Conservation (phyloP, 2,329 filamentous ascomycete species). For the Exserohilum rostratum region DNA sequence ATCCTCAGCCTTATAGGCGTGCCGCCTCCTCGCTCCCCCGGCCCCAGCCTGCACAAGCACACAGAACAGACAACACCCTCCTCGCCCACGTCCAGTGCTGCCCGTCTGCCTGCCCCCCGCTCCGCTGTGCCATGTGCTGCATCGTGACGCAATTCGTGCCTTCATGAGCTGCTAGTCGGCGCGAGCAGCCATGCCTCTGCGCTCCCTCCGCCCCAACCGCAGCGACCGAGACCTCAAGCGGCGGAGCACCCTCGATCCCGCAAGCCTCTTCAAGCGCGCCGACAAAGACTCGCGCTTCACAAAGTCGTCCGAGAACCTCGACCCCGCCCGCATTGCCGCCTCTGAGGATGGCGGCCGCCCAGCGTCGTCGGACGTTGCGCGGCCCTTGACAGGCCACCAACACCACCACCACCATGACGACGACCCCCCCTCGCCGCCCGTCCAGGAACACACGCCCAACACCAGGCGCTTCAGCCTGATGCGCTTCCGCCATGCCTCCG, state of each 20-base stretch:
- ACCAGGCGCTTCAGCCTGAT: constrained; percentile 69
- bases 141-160: constrained; percentile 33
- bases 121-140: constrained; percentile 43
- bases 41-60: constrained; percentile 12
- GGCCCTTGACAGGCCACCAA: constrained; percentile 21
- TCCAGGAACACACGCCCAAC: constrained; percentile 46
- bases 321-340: constrained; percentile 32
- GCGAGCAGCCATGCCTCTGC: constrained; percentile 49
- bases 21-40: constrained; percentile 7
- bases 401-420: constrained; percentile 16
- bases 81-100: background rate
- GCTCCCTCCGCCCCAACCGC: constrained; percentile 45
- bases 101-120: constrained; percentile 9
- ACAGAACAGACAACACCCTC: no score
- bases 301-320: constrained; percentile 36
- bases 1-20: constrained; percentile 21
- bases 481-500: constrained; percentile 89
- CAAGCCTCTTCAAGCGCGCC: constrained; percentile 44
- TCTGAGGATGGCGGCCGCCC: constrained; percentile 46
- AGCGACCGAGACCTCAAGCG: constrained; percentile 52
- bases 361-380: constrained; percentile 29
- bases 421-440: constrained; percentile 38
- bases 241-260: constrained; percentile 52
- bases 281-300: constrained; percentile 34
- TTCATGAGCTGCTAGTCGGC: constrained; percentile 45